These are phyloP conservation scores for Botrytis fragariae DNA, from an alignment of 2,329 filamentous ascomycete genomes.

Conservation along the genomic window DNA sequence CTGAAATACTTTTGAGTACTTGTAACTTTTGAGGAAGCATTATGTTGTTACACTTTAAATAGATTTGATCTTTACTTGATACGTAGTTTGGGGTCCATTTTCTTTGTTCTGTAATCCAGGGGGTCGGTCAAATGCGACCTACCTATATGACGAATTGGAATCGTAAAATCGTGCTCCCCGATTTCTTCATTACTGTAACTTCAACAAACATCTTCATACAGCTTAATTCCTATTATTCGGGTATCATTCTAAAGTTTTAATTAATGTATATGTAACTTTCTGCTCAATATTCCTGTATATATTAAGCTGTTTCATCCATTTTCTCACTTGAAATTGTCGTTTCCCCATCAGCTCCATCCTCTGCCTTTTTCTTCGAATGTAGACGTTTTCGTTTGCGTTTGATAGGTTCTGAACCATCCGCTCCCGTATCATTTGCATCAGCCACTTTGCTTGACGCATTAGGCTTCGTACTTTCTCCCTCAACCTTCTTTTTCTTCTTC, in stretches of 20 bases:
- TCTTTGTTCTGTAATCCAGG: slow-evolving; percentile 14
- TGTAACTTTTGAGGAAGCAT: neutral
- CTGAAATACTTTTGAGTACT: neutral
- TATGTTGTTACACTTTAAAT: slow-evolving; percentile 11
- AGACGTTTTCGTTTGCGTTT: slow-evolving; percentile 44
- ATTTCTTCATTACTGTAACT: neutral
- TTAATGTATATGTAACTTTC: neutral
- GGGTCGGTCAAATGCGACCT: neutral
- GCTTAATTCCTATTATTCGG: slow-evolving; percentile 6
- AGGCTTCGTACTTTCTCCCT: slow-evolving; percentile 27
- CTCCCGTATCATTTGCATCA: slow-evolving; percentile 26
- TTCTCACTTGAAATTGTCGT: slow-evolving; percentile 14
- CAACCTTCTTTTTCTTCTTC: slow-evolving; percentile 61
- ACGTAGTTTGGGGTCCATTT: neutral
- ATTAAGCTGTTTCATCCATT: slow-evolving; percentile 15
- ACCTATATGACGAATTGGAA: neutral
- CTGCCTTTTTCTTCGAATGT: slow-evolving; percentile 25
- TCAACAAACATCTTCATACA: neutral
- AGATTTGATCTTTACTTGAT: neutral
- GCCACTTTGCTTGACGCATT: slow-evolving; percentile 34
- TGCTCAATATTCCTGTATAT: neutral
- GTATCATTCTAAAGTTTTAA: slow-evolving; percentile 18
- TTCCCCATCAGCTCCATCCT: slow-evolving; percentile 19
- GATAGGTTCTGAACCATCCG: slow-evolving; percentile 28
- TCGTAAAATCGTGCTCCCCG: neutral